These are phyloP conservation scores for Apiospora koreana DNA, from an alignment of 2,329 filamentous ascomycete genomes.

Conservation along the genomic window DNA sequence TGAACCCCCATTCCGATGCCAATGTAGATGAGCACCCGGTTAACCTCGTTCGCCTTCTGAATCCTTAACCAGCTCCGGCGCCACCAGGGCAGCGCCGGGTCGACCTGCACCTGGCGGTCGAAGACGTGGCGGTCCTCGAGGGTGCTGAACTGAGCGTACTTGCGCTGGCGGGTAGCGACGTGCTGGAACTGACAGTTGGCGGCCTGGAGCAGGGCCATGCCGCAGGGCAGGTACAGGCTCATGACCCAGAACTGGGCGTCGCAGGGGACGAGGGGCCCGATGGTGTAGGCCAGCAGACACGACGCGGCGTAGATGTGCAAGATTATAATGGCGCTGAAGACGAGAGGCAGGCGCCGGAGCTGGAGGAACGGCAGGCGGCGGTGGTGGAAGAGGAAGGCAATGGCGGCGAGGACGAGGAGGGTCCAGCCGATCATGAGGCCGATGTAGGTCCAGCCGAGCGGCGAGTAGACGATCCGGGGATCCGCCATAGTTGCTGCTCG, in stretches of 20 bases:
- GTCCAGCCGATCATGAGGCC: slow-evolving; percentile 21
- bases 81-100: slow-evolving; percentile 13
- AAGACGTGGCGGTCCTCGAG: slow-evolving; percentile 19
- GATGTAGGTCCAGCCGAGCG: slow-evolving; percentile 22
- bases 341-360: slow-evolving; percentile 29
- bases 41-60: slow-evolving; percentile 43
- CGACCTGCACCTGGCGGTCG: slow-evolving; percentile 21
- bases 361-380: slow-evolving; percentile 32
- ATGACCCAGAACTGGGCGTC: slow-evolving; percentile 66
- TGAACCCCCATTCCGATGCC: slow-evolving; percentile 53
- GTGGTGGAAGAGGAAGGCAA: slow-evolving; percentile 25
- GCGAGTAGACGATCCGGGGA: slow-evolving; percentile 11
- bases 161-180: slow-evolving; percentile 55
- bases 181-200: slow-evolving; percentile 63
- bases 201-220: slow-evolving; percentile 67
- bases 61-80: slow-evolving; percentile 32
- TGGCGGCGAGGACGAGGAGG: slow-evolving; percentile 22
- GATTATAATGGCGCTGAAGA: slow-evolving; percentile 26
- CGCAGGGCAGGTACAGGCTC: slow-evolving; percentile 64
- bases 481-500: slow-evolving; percentile 8
- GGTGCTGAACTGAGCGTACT: slow-evolving; percentile 33
- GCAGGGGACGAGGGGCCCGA: slow-evolving; percentile 45
- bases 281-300: slow-evolving; percentile 33
- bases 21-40: slow-evolving; percentile 51
- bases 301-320: slow-evolving; percentile 24